Evolutionary conservation across 306 rosid genomes (phyloP), one percentile per base, ranked within the genome.

Genomic region (Senna tora): DNA sequence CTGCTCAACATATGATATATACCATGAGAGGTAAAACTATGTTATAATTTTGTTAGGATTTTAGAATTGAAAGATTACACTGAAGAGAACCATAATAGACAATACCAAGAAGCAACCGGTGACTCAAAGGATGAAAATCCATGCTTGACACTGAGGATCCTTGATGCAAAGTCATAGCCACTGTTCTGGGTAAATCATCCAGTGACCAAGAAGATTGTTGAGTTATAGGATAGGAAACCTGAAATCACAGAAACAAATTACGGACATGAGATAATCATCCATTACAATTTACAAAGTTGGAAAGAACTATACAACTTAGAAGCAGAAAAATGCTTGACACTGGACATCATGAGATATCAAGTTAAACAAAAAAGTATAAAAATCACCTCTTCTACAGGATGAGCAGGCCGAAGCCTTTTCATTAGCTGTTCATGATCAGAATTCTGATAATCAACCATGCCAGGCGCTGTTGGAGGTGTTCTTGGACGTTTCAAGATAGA

Each of bases 71-170:
- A 43, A 70, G 52, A 72, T 65, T 64, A 47, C 17, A 60, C 74
- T 60, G 21, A 72, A 55, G 20, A 30, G 20, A 54, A 47, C 17
- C 53, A 34, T 64, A 49, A 61, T 62, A 59, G 67, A 56, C 47
- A 74, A 55, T 81, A 90, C 98, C 98, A 69, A 92, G 90, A 68
- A 92, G 90, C 76, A 92, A 81, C 54, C 84, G 78, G 53, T 82
- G 89, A 59, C 83, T 91, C 68, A 89, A 77, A 67, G 96, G 98
- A 81, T 90, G 96, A 83, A 92, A 92, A 77, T 92, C 98, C 98
- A 92, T 86, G 98, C 98, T 92, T 77, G 91, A 82, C 68, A 92
- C 88, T 50, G 81, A 57, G 66, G 92, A 88, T 25, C 98, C 98
- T 82, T 90, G 96, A 77, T 75, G 95, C 84, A 85, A 61, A 62